phyloP scores from a whole-genome alignment of 192 early-diverging fungal species.

The Allomyces macrogynus region DNA sequence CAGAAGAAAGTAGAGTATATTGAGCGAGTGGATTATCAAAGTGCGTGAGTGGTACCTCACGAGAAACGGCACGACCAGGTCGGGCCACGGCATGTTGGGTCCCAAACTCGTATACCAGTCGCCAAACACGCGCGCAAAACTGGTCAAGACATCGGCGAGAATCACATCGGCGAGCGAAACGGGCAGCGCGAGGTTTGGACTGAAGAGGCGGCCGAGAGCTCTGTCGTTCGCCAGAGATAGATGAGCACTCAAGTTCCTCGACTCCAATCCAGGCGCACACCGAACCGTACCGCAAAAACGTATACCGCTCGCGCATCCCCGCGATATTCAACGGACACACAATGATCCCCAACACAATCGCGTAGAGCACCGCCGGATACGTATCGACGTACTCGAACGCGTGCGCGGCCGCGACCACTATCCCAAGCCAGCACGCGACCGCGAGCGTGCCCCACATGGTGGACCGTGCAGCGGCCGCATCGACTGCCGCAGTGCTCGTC shows the following conservation, averaged over 20 bases:
- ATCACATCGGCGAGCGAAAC: slow-evolving; percentile 63
- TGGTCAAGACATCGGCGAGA: slow-evolving; percentile 86
- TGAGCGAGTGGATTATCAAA: too few relatives aligned
- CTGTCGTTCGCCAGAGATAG: slow-evolving; percentile 9
- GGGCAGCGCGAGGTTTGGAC: slow-evolving; percentile 21
- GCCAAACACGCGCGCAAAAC: slow-evolving; percentile 71
- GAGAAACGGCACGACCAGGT: too few relatives aligned
- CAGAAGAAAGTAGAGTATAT: too few relatives aligned
- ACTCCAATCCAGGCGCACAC: not conserved
- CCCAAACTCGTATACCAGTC: slow-evolving; percentile 39
- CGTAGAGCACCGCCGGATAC: slow-evolving; percentile 24
- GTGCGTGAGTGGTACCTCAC: too few relatives aligned
- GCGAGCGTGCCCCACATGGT: too few relatives aligned
- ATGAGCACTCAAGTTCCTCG: not conserved
- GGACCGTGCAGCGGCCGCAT: not conserved
- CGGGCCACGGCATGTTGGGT: too few relatives aligned
- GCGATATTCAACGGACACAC: slow-evolving; percentile 23
- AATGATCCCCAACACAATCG: slow-evolving; percentile 15
- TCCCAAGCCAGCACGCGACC: too few relatives aligned
- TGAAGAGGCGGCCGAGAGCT: slow-evolving; percentile 23
- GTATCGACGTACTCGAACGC: too few relatives aligned
- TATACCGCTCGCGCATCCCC: slow-evolving; percentile 24
- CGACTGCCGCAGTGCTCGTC: too few relatives aligned
- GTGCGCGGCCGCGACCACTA: too few relatives aligned
- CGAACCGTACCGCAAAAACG: slow-evolving; percentile 24